phyloP scores from a whole-genome alignment of 306 rosid species.

The Biancaea sappan region DNA sequence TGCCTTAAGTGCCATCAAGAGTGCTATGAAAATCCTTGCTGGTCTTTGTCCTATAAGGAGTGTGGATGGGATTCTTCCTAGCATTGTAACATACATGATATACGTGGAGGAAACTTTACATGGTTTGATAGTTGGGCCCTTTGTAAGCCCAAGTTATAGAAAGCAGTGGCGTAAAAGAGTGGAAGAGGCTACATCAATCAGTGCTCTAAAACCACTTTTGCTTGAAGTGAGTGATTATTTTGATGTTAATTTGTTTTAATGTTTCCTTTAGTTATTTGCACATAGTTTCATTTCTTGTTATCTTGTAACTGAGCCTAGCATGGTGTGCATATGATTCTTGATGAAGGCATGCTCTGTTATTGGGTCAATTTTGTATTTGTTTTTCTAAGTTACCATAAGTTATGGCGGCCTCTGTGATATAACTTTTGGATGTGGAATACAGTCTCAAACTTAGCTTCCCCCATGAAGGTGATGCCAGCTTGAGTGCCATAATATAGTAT shows the following conservation, averaged over 20 bases:
- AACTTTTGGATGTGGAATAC: not conserved
- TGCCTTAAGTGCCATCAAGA: slow-evolving; percentile 77
- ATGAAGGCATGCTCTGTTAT: slow-evolving; percentile 3
- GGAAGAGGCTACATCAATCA: slow-evolving; percentile 61
- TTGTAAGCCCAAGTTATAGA: slow-evolving; percentile 60
- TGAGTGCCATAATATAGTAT: not conserved
- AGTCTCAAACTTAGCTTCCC: not conserved
- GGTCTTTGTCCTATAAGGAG: slow-evolving; percentile 63
- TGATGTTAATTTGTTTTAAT: slow-evolving; percentile 17
- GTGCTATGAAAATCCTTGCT: slow-evolving; percentile 75
- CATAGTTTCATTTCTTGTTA: not conserved
- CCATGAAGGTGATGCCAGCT: not conserved
- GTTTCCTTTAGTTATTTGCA: slow-evolving; percentile 2
- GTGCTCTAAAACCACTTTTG: slow-evolving; percentile 62
- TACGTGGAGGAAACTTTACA: slow-evolving; percentile 77
- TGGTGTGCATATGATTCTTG: not conserved
- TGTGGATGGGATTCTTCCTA: slow-evolving; percentile 75
- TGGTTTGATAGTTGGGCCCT: slow-evolving; percentile 86
- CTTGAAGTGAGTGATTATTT: slow-evolving; percentile 67
- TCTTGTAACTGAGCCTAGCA: not conserved
- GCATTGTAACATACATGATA: slow-evolving; percentile 77
- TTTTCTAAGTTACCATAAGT: too few relatives aligned
- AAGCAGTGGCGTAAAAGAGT: slow-evolving; percentile 71
- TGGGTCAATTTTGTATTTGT: slow-evolving; percentile 29
- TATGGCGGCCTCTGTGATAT: too few relatives aligned